A percentile compares a stretch with the other conserved stretches of the same genome.
Conservation (phyloP, 1,139 yeast species). For the Tardiomyces blankii region DNA sequence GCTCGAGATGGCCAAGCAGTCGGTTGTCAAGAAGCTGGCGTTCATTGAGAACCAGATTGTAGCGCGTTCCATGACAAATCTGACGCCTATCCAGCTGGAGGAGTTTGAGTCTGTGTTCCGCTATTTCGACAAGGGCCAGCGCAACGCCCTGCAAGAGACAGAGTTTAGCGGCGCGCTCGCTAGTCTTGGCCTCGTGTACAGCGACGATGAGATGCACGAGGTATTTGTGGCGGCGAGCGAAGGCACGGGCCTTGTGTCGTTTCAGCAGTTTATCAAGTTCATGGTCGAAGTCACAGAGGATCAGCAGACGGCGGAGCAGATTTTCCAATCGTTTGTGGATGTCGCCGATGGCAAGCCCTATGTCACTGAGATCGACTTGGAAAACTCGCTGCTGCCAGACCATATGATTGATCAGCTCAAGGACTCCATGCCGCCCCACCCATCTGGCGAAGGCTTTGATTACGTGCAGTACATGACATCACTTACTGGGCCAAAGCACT, state of each 20-base stretch:
- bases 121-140: constrained; percentile 28
- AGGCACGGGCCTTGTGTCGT: constrained; percentile 20
- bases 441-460: constrained; percentile 21
- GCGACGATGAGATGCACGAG: constrained; percentile 28
- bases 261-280: constrained; percentile 29
- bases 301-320: constrained; percentile 30
- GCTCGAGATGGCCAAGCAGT: constrained; percentile 27
- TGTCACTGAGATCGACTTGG: constrained; percentile 31
- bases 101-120: constrained; percentile 34
- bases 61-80: constrained; percentile 29
- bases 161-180: constrained; percentile 33
- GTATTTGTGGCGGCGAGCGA: constrained; percentile 24
- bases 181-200: constrained; percentile 27
- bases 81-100: constrained; percentile 32
- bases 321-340: constrained; percentile 28
- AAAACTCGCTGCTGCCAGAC: constrained; percentile 26
- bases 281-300: constrained; percentile 33
- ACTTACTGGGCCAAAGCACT: neutral
- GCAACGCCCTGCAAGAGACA: constrained; percentile 23
- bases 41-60: constrained; percentile 32
- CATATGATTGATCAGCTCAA: constrained; percentile 24
- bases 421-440: constrained; percentile 20
- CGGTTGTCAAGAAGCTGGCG: constrained; percentile 28
- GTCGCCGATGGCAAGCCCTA: constrained; percentile 30
- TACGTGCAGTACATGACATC: constrained; percentile 21